Percentiles rank a stretch among this genome's conserved stretches.
Conservation (phyloP, 495 filamentous ascomycete species). For the Talaromyces wortmannii region DNA sequence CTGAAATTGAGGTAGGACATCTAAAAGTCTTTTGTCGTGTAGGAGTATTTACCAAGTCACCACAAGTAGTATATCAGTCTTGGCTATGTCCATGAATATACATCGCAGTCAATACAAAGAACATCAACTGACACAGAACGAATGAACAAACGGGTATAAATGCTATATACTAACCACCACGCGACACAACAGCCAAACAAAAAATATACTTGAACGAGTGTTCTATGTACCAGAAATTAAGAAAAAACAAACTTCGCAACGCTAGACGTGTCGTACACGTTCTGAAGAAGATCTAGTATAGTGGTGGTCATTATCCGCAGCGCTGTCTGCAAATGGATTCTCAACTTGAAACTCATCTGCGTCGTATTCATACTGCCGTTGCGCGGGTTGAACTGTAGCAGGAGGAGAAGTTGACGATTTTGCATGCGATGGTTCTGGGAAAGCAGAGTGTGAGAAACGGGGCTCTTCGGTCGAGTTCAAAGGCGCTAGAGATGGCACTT, state of each 20-base stretch:
- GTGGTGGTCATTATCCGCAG: not conserved
- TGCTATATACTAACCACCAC: not conserved
- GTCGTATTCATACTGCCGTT: conserved; percentile 28
- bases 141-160: not conserved
- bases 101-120: too few relatives aligned
- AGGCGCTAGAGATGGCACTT: not conserved
- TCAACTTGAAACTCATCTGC: conserved; percentile 37
- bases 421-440: not conserved
- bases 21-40: too few relatives aligned
- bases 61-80: too few relatives aligned
- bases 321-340: conserved; percentile 37
- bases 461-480: not conserved
- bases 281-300: not conserved
- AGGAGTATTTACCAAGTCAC: too few relatives aligned
- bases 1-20: too few relatives aligned
- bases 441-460: not conserved
- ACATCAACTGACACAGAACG: not conserved
- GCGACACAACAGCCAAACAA: not conserved
- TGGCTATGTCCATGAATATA: too few relatives aligned
- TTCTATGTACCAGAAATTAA: not conserved
- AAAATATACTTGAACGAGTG: not conserved
- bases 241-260: not conserved
- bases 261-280: not conserved
- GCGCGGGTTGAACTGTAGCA: not conserved
- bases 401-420: not conserved